phyloP scores from a whole-genome alignment of 495 filamentous ascomycete genomes.

The Usnea hakonensis region DNA sequence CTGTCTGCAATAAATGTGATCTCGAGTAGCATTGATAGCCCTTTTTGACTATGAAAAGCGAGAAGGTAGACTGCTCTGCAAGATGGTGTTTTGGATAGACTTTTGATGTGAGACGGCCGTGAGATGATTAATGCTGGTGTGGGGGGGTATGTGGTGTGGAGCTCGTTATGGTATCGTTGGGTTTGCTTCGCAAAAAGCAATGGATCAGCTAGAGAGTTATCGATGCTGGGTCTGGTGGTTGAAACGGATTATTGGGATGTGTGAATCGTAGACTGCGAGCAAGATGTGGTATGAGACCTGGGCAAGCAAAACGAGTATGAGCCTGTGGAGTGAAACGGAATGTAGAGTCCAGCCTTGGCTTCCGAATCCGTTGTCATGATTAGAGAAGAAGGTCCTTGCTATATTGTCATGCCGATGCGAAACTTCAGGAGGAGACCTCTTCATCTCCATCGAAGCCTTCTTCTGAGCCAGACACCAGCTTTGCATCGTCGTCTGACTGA shows the following conservation, averaged over 20 bases:
- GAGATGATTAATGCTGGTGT: not conserved
- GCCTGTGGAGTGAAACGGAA: not conserved
- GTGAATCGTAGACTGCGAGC: not conserved
- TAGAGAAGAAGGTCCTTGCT: not conserved
- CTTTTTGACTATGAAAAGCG: not conserved
- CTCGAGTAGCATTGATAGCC: no score
- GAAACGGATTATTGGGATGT: not conserved
- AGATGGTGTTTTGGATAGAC: not conserved
- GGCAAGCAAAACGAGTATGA: not conserved
- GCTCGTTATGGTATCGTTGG: not conserved
- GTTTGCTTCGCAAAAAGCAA: not conserved
- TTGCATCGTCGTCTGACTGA: no score
- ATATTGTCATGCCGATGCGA: not conserved
- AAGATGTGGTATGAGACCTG: not conserved
- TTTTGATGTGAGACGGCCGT: not conserved
- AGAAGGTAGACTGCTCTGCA: not conserved
- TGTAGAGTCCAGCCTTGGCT: not conserved
- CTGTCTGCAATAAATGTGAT: no score
- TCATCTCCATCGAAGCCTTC: not conserved
- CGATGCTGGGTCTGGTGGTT: not conserved
- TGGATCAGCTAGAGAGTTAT: not conserved
- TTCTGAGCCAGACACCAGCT: no score
- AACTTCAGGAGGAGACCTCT: not conserved
- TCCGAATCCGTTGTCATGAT: not conserved
- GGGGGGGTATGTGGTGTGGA: not conserved